A percentile compares a stretch with the other conserved stretches of the same genome.
phyloP scores from a whole-genome alignment of 2,329 filamentous ascomycete genomes.

The Fusarium oligoseptatum region DNA sequence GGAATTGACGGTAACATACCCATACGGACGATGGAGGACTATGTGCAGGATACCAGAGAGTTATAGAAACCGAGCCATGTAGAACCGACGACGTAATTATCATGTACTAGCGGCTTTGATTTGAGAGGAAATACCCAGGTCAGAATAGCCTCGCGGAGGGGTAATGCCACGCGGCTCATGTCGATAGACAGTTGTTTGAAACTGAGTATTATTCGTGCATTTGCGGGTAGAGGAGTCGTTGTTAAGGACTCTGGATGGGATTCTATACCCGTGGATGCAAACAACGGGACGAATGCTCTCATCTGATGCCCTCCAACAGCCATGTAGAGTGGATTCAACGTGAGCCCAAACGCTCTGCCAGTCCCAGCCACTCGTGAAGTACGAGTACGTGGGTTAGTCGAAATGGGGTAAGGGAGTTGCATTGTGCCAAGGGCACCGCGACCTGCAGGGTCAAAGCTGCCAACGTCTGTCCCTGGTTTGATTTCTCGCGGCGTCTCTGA shows the following conservation, averaged over 20 bases:
- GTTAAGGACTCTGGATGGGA: not conserved
- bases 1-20: conserved; percentile 29
- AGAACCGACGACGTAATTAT: not conserved
- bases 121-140: not conserved
- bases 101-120: not conserved
- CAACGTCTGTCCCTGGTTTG: not conserved
- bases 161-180: not conserved
- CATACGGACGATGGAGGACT: conserved; percentile 8
- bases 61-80: not conserved
- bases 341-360: no score
- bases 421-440: no score
- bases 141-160: not conserved
- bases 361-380: no score
- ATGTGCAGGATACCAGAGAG: not conserved
- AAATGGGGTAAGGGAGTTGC: no score
- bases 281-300: no score
- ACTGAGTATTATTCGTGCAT: not conserved
- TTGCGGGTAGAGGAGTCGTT: not conserved
- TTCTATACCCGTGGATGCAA: not conserved
- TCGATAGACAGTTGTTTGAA: not conserved
- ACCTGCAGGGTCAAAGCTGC: not conserved
- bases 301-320: no score
- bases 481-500: not conserved
- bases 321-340: no score
- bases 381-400: no score